Percentiles rank a stretch among this genome's conserved stretches.
Conservation (phyloP, 2,329 filamentous ascomycete species). For the Colletotrichum sp. region DNA sequence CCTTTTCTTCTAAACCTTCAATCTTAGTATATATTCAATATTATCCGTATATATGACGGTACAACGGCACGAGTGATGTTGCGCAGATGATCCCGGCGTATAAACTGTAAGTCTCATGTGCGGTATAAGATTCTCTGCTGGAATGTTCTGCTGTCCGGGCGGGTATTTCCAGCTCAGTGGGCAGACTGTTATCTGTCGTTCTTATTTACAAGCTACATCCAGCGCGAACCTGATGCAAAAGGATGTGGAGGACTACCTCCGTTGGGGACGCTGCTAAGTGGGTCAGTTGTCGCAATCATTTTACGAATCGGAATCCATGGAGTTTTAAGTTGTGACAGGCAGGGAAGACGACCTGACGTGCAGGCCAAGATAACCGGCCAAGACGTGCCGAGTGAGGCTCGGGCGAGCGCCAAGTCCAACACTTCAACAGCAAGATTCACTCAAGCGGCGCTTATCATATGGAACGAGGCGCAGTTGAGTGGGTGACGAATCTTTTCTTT, state of each 20-base stretch:
- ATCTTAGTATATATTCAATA: background rate
- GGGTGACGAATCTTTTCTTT: background rate
- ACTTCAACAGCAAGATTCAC: background rate
- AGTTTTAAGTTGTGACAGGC: background rate
- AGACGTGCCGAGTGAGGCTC: background rate
- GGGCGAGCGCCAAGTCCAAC: background rate
- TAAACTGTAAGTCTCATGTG: rapidly evolving
- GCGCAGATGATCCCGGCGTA: background rate
- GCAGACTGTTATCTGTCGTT: rapidly evolving
- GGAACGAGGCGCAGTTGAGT: background rate
- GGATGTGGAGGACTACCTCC: background rate
- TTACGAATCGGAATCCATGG: background rate
- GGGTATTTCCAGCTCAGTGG: too few species aligned
- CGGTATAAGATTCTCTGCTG: background rate
- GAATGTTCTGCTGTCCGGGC: too few species aligned
- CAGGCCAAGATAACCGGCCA: background rate
- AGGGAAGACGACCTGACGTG: background rate
- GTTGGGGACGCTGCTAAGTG: background rate
- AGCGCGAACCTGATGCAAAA: background rate
- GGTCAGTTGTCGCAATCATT: background rate
- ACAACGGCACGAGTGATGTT: background rate
- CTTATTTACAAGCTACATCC: too few species aligned
- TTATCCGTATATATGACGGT: background rate
- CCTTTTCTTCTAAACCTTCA: background rate
- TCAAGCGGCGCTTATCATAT: background rate